phyloP scores from a whole-genome alignment of 2,329 filamentous ascomycete genomes.

The Aspergillus carbonarius region DNA sequence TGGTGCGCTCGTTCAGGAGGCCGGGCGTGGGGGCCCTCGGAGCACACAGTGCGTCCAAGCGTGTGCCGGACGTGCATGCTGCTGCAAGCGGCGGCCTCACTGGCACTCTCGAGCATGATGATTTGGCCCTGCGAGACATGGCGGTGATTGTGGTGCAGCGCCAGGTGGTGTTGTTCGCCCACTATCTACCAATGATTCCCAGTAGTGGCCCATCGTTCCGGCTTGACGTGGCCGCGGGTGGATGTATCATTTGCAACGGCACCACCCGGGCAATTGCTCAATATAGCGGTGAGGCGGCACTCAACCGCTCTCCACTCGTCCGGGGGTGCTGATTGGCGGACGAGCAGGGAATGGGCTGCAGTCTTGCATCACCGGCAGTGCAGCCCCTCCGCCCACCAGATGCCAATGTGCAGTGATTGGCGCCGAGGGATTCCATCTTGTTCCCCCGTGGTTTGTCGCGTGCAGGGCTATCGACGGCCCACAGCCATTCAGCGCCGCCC shows the following conservation, averaged over 20 bases:
- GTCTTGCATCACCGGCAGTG: constrained; percentile 13
- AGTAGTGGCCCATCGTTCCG: background rate
- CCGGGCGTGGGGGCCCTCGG: constrained; percentile 7
- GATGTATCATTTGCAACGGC: constrained; percentile 14
- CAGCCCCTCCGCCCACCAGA: constrained; percentile 1
- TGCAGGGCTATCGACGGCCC: constrained; percentile 11
- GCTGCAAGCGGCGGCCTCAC: constrained; percentile 20
- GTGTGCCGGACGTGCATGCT: constrained; percentile 18
- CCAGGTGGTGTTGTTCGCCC: constrained; percentile 15
- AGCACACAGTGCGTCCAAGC: constrained; percentile 15
- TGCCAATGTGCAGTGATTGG: constrained; percentile 15
- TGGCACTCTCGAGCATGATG: constrained; percentile 11
- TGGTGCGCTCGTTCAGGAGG: background rate
- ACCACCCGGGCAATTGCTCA: constrained; percentile 13
- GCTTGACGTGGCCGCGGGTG: constrained; percentile 23
- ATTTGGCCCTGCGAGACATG: constrained; percentile 23
- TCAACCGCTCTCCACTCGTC: background rate
- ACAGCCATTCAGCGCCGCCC: constrained; percentile 12
- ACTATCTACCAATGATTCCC: constrained; percentile 15
- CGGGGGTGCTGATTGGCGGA: constrained; percentile 1
- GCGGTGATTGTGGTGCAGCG: constrained; percentile 21
- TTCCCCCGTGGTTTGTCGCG: constrained; percentile 6
- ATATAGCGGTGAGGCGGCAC: constrained; percentile 22
- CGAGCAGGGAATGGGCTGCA: background rate
- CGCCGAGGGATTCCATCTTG: constrained; percentile 2